Evolutionary conservation across 2,329 filamentous ascomycete genomes (phyloP).

Genomic region (Botryotinia convoluta): DNA sequence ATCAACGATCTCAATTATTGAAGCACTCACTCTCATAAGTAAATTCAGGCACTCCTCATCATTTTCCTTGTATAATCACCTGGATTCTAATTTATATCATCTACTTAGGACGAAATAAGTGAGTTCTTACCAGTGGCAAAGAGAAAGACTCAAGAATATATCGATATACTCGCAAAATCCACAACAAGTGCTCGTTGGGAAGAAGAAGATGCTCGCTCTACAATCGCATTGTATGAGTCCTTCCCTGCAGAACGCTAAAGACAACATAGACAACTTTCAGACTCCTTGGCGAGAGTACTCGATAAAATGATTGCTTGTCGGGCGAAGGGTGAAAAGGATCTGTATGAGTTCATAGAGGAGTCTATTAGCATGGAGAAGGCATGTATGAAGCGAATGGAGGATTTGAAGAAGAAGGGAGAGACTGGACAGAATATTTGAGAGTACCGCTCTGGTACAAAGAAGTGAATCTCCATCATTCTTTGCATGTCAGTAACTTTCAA

Average conservation of each 20-base stretch:
- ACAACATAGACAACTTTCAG: not conserved
- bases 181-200: not conserved
- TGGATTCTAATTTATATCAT: not conserved
- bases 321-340: not conserved
- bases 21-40: not conserved
- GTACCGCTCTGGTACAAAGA: not conserved
- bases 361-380: not conserved
- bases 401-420: not conserved
- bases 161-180: not conserved
- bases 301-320: not conserved
- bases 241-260: not conserved
- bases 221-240: not conserved
- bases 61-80: not conserved
- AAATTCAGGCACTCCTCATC: not conserved
- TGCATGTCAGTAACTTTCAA: not conserved
- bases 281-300: fast-evolving
- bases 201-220: not conserved
- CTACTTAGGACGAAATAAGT: not conserved
- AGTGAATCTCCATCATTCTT: not conserved
- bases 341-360: not conserved
- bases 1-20: not conserved
- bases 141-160: not conserved
- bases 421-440: not conserved
- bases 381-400: not conserved
- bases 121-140: not conserved